phyloP scores from a whole-genome alignment of 129 eudicot genomes.

The Oenanthe sinensis region DNA sequence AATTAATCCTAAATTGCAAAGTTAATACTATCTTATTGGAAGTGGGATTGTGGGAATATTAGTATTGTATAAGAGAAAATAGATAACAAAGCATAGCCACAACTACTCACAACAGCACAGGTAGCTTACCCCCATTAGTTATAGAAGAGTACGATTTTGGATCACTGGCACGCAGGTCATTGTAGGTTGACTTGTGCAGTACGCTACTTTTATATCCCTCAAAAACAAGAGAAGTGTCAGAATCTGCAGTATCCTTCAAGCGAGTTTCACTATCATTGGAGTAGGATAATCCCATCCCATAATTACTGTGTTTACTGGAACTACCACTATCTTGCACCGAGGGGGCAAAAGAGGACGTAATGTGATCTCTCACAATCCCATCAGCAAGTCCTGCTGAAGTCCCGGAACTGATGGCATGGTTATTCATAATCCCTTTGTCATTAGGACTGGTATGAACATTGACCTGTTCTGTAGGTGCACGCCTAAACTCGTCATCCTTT shows the following conservation, averaged over 20 bases:
- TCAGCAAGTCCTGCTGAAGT: slow-evolving; percentile 18
- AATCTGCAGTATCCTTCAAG: slow-evolving; percentile 26
- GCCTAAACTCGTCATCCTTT: slow-evolving; percentile 18
- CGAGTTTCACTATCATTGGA: slow-evolving; percentile 25
- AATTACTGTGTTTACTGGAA: slow-evolving; percentile 24
- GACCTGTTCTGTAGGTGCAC: slow-evolving; percentile 15
- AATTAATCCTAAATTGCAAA: neutral
- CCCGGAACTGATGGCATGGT: slow-evolving; percentile 7
- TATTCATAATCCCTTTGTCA: slow-evolving; percentile 17
- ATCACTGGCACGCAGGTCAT: slow-evolving; percentile 21
- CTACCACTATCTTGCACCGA: slow-evolving; percentile 15
- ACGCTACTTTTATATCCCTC: slow-evolving; percentile 18
- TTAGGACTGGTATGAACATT: slow-evolving; percentile 8
- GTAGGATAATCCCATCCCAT: slow-evolving; percentile 20
- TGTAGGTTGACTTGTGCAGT: slow-evolving; percentile 20
- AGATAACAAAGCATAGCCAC: too few relatives aligned
- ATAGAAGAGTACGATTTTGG: slow-evolving; percentile 18
- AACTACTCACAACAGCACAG: neutral
- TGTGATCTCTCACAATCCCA: slow-evolving; percentile 20
- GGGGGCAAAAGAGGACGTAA: slow-evolving; percentile 11
- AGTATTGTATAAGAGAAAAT: neutral
- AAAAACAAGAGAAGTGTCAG: slow-evolving; percentile 28
- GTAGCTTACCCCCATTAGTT: slow-evolving; percentile 33
- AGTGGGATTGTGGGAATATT: neutral
- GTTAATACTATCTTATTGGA: neutral